phyloP scores from a whole-genome alignment of 139 green algal species.

The Asterochloris sp. region DNA sequence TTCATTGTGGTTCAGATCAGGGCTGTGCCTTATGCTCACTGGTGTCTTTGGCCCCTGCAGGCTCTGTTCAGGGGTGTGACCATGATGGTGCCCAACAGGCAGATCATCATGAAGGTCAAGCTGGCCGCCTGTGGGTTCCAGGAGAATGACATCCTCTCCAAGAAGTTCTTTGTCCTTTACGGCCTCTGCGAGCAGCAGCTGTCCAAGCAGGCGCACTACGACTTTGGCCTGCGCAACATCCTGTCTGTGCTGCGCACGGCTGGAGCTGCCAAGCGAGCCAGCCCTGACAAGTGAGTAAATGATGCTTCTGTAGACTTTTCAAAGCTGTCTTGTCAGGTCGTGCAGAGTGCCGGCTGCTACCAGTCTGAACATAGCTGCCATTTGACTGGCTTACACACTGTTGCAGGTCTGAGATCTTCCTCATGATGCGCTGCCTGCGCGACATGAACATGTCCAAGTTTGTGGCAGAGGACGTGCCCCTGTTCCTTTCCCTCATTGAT shows the following conservation, averaged over 20 bases:
- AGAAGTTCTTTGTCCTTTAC: slow-evolving; percentile 97
- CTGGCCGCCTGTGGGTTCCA: slow-evolving; percentile 87
- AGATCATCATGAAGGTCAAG: slow-evolving; percentile 98
- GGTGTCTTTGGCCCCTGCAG: neutral
- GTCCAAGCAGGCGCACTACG: slow-evolving; percentile 95
- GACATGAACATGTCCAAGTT: slow-evolving; percentile 99
- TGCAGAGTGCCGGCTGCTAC: too few species aligned
- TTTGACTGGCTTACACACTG: neutral
- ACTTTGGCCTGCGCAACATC: slow-evolving; percentile 97
- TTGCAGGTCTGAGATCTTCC: slow-evolving; percentile 52
- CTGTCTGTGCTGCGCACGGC: slow-evolving; percentile 86
- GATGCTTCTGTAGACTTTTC: too few species aligned
- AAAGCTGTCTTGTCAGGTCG: too few species aligned
- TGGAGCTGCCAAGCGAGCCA: slow-evolving; percentile 82
- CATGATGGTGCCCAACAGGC: slow-evolving; percentile 97
- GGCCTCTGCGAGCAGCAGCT: slow-evolving; percentile 97
- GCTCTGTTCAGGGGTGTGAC: slow-evolving; percentile 93
- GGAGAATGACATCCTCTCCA: slow-evolving; percentile 91
- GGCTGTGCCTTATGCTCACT: too few species aligned
- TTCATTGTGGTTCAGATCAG: too few species aligned
- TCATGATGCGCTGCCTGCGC: slow-evolving; percentile 83
- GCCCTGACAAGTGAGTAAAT: slow-evolving; percentile 67
- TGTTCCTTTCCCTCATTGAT: slow-evolving; percentile 93
- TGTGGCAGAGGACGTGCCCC: slow-evolving; percentile 92
- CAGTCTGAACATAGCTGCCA: neutral